phyloP scores from a whole-genome alignment of 768 basidiomycete genomes.

The Pilatotrama ljubarskyi region DNA sequence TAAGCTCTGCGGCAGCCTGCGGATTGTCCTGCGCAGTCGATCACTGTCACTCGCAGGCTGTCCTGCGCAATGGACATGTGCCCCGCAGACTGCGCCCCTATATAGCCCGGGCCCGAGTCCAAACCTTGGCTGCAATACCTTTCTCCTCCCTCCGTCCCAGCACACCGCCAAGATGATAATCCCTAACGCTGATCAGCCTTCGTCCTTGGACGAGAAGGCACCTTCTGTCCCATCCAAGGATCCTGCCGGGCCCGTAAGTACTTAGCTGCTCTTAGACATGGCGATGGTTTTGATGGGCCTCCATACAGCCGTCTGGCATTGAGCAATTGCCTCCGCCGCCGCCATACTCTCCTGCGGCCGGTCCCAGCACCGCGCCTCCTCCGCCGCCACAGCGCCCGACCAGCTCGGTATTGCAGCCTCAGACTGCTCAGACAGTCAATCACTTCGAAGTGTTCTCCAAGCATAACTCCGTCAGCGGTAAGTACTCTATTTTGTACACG shows the following conservation, averaged over 20 bases:
- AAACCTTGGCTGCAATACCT: neutral
- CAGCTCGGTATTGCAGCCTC: slow-evolving; percentile 21
- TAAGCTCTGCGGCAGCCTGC: neutral
- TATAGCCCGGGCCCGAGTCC: neutral
- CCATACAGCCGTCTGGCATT: neutral
- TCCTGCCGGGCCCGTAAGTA: neutral
- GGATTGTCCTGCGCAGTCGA: slow-evolving; percentile 2
- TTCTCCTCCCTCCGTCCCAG: neutral
- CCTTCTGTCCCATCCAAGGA: slow-evolving; percentile 6
- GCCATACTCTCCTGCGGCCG: slow-evolving; percentile 6
- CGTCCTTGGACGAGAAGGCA: neutral
- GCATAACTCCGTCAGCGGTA: slow-evolving; percentile 27
- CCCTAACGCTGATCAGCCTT: neutral
- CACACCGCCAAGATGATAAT: slow-evolving; percentile 8
- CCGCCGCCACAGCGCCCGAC: neutral
- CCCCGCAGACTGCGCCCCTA: neutral
- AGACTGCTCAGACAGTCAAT: slow-evolving; percentile 29
- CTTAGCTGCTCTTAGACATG: neutral
- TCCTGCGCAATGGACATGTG: neutral
- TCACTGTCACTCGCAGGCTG: neutral
- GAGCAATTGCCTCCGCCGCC: slow-evolving; percentile 7
- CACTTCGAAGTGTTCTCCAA: slow-evolving; percentile 27
- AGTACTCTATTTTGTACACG: neutral
- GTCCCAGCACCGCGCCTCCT: neutral
- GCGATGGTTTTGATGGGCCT: too few species aligned